A percentile compares a stretch with the other conserved stretches of the same genome.
These are phyloP conservation scores for Phytophthora multivora DNA, from an alignment of 352 stramenopile genomes.

Conservation along the genomic window DNA sequence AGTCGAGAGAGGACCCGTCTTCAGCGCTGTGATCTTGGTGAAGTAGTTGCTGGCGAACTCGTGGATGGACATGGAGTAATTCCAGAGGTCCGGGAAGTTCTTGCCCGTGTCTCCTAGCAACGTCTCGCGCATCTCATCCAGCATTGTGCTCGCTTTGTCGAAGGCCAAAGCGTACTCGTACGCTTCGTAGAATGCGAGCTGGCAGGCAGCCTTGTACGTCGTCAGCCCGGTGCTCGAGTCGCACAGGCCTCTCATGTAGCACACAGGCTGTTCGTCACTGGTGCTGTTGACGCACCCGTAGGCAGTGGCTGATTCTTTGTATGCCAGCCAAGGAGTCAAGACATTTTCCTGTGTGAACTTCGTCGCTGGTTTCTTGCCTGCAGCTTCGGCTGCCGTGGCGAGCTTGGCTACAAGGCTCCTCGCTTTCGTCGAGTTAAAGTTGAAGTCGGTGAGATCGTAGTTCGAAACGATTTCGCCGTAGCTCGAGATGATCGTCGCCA, in stretches of 20 bases:
- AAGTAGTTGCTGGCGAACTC: constrained; percentile 72
- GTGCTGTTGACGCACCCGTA: constrained; percentile 36
- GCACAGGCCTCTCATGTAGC: constrained; percentile 75
- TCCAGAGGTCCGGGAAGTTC: constrained; percentile 63
- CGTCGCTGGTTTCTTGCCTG: constrained; percentile 7
- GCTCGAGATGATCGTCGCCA: constrained; percentile 40
- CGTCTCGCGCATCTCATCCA: constrained; percentile 78
- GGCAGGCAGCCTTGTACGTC: constrained; percentile 43
- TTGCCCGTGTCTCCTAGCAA: constrained; percentile 71
- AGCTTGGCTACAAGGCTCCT: constrained; percentile 50
- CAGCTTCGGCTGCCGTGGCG: constrained; percentile 34
- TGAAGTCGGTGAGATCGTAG: constrained; percentile 67
- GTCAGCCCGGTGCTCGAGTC: constrained; percentile 4
- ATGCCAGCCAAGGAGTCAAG: constrained; percentile 60
- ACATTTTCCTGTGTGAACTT: constrained; percentile 67
- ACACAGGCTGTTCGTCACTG: constrained; percentile 47
- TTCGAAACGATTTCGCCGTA: constrained; percentile 59
- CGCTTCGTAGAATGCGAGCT: constrained; percentile 49
- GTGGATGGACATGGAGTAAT: constrained; percentile 63
- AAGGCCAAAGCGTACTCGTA: constrained; percentile 73
- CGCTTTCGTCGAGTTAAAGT: constrained; percentile 58
- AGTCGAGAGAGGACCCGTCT: constrained; percentile 48
- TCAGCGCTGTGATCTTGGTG: constrained; percentile 47
- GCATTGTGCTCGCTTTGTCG: constrained; percentile 55
- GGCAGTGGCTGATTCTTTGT: constrained; percentile 33